phyloP scores from a whole-genome alignment of 306 rosid genomes.

The Acmispon strigosus region DNA sequence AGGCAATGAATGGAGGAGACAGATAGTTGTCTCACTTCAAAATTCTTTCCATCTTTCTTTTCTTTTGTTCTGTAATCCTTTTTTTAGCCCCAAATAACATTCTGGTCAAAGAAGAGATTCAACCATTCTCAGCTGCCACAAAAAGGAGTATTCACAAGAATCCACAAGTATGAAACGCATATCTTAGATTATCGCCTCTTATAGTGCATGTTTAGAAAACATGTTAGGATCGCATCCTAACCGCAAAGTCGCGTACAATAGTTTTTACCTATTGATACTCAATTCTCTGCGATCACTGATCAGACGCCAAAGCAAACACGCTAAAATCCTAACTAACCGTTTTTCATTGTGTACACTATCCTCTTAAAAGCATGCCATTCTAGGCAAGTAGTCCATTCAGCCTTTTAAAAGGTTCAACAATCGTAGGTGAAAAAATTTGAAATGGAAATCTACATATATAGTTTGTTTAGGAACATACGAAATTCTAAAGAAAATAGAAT shows the following conservation, averaged over 20 bases:
- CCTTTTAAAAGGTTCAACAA: background rate
- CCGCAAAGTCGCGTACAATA: no score
- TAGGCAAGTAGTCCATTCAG: background rate
- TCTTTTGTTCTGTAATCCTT: background rate
- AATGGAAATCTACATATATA: background rate
- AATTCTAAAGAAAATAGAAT: background rate
- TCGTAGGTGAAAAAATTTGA: background rate
- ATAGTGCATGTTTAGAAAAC: no score
- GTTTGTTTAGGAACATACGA: background rate
- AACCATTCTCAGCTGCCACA: background rate
- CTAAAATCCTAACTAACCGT: background rate
- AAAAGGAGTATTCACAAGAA: background rate
- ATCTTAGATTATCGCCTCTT: background rate
- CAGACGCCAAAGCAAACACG: no score
- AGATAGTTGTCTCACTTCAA: background rate
- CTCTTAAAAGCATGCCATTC: background rate
- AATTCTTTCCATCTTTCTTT: background rate
- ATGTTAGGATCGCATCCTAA: no score
- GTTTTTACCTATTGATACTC: no score
- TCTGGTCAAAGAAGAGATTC: slow-evolving; percentile 4
- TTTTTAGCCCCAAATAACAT: background rate
- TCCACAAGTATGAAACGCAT: background rate
- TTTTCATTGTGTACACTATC: background rate
- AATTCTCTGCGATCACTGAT: no score
- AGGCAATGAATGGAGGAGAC: background rate